These are phyloP conservation scores for Penicillium carneum DNA, from an alignment of 2,329 filamentous ascomycete genomes.

Conservation along the genomic window DNA sequence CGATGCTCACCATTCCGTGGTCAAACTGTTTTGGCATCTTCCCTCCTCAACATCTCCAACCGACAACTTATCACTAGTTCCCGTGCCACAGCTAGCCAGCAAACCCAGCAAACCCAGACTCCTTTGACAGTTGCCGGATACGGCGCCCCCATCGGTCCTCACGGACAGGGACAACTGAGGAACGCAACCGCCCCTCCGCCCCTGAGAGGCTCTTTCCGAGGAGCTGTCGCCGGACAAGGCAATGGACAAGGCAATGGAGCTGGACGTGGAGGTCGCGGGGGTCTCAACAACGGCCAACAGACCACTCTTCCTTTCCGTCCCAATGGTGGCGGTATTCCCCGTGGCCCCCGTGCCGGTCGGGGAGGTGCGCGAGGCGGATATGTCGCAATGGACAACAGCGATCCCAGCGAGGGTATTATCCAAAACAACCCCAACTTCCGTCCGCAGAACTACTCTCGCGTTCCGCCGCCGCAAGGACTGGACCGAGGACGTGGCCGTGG, in stretches of 20 bases:
- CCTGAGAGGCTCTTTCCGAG: slow-evolving; percentile 66
- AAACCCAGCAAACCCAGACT: slow-evolving; percentile 64
- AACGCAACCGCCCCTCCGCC: slow-evolving; percentile 64
- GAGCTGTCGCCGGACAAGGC: slow-evolving; percentile 59
- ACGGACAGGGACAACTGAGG: slow-evolving; percentile 67
- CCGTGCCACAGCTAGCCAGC: slow-evolving; percentile 51
- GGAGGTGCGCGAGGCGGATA: slow-evolving; percentile 50
- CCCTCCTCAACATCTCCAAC: slow-evolving; percentile 84
- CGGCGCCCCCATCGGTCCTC: slow-evolving; percentile 64
- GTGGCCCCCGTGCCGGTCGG: slow-evolving; percentile 41
- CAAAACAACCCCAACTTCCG: slow-evolving; percentile 64
- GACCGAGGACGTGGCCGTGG: slow-evolving; percentile 50
- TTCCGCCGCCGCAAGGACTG: slow-evolving; percentile 57
- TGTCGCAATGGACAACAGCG: slow-evolving; percentile 55
- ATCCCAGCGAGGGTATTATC: slow-evolving; percentile 62
- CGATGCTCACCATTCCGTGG: slow-evolving; percentile 92
- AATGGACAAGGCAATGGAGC: slow-evolving; percentile 42
- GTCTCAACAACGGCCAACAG: slow-evolving; percentile 35
- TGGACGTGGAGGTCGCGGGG: slow-evolving; percentile 47
- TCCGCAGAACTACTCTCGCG: slow-evolving; percentile 61
- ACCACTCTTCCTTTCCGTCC: slow-evolving; percentile 45
- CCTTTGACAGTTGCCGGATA: slow-evolving; percentile 64
- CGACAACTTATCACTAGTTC: slow-evolving; percentile 75
- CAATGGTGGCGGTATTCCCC: slow-evolving; percentile 33
- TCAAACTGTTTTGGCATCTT: slow-evolving; percentile 85